Base-by-base conservation (phyloP, 106 monocot genomes). In the Hemerocallis citrina region DNA sequence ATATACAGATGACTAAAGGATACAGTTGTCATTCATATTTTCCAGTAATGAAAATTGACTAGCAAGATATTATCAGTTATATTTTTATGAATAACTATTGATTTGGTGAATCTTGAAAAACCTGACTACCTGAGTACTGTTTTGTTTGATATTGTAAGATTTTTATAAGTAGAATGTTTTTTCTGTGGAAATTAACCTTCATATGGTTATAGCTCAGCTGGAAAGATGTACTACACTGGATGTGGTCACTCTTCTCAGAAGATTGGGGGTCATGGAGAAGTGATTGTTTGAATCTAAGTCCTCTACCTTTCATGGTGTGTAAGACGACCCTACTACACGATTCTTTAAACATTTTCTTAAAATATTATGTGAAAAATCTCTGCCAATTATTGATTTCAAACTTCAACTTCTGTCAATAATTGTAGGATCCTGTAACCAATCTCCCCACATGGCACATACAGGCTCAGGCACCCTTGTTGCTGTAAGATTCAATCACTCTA, bases 231-330 rank as follows among this genome's bases (percentile, higher is more conserved):
- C 17, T 70, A 21, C 96, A 96, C 41, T 96, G 96, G 96, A 91
- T 96, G 96, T 96, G 96, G 96, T 84, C 91, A 42, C 81, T 96
- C 50, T 96, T 91, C 52, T 72, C 70, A 22, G 96, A 96, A 75
- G 87, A 78, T 41, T 96, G 90, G 96, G 90, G 84, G 0, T 70
- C 76, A 61, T 96, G 96, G 96, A 86, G 96, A 75, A 84, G 70
- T 68, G 69, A 96, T 21, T 68, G 38, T 67, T 71, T 96, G 27
- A 74, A 84, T 31, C 57, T 96, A 28, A 80, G 96, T 52, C 68
- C 79, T 62, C 27, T 84, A 52, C 87, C 90, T 76, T 91, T 79
- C 66, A 74, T 52, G 38, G 96, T 96, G 69, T 68, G 34, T 33
- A 39, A 41, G 21, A 0, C 42, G 7, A 57, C 4, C 6, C 39